Conservation (phyloP, 169 alveolate genomes). For the Plasmodium inui region DNA sequence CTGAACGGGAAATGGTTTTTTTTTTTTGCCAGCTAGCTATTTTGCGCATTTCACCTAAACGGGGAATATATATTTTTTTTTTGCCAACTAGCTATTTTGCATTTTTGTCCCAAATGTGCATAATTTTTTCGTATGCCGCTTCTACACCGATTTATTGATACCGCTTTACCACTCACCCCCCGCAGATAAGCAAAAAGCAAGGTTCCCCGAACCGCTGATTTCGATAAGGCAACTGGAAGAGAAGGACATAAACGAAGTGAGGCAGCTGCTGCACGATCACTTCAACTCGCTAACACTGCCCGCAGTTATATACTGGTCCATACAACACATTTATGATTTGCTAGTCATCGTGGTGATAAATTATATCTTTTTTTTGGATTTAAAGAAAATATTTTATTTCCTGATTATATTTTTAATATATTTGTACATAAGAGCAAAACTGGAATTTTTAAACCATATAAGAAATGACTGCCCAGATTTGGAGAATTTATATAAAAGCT, state of each 20-base stretch:
- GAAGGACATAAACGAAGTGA: constrained; percentile 78
- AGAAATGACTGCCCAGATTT: constrained; percentile 90
- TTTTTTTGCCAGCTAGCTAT: not conserved
- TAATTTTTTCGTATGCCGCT: not conserved
- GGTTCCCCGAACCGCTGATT: constrained; percentile 46
- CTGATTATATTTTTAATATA: constrained; percentile 83
- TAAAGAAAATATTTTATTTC: constrained; percentile 82
- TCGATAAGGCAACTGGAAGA: constrained; percentile 66
- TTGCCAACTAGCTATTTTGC: not conserved
- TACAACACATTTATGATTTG: constrained; percentile 85
- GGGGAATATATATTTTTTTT: not conserved
- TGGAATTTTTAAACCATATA: constrained; percentile 89
- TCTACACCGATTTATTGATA: not conserved
- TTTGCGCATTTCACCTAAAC: not conserved
- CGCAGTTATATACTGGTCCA: constrained; percentile 85
- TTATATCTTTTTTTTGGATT: constrained; percentile 80
- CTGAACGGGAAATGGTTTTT: not conserved
- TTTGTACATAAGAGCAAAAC: constrained; percentile 87
- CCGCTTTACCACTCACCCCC: not conserved
- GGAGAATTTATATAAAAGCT: constrained; percentile 86
- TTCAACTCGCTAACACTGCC: constrained; percentile 84
- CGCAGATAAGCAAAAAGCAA: constrained; percentile 62
- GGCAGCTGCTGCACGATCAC: constrained; percentile 82
- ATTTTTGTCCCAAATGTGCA: not conserved
- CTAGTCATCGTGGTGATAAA: constrained; percentile 81